Evolutionary conservation across 2,329 filamentous ascomycete species (phyloP).

Genomic region (Colletotrichum acutatum): DNA sequence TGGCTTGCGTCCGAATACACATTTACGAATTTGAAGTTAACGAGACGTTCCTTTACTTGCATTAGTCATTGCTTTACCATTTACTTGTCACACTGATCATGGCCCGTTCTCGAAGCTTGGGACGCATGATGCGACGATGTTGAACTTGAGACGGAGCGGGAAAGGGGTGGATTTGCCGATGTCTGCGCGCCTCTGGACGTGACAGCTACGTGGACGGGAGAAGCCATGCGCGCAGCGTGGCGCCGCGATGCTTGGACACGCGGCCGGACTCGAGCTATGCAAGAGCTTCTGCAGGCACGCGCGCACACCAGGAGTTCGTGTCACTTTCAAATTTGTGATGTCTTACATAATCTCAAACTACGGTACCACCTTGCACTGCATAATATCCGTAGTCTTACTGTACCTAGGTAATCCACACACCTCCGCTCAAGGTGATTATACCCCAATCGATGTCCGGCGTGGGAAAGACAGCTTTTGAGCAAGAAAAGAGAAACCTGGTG

Average conservation of each 20-base stretch:
- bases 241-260: constrained; percentile 5
- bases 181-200: not conserved
- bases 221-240: not conserved
- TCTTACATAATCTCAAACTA: constrained; percentile 3
- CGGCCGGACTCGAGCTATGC: constrained; percentile 12
- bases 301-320: not conserved
- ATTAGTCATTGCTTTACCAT: not conserved
- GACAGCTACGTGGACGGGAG: not conserved
- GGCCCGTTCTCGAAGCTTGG: constrained; percentile 2
- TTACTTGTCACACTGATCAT: not conserved
- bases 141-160: not conserved
- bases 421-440: not conserved
- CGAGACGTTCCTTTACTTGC: not conserved
- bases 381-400: not conserved
- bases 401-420: too few species aligned
- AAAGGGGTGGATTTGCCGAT: constrained; percentile 17
- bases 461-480: not conserved
- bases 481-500: not conserved
- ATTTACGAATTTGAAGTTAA: constrained; percentile 31
- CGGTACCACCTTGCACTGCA: not conserved
- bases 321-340: not conserved
- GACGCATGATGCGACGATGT: not conserved
- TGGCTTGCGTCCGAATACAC: constrained; percentile 33
- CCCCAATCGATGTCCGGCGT: not conserved
- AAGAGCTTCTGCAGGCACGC: constrained; percentile 28